A percentile compares a stretch with the other conserved stretches of the same genome.
Evolutionary conservation across 2,329 filamentous ascomycete species (phyloP).

Genomic region (Cladosporium halotolerans): DNA sequence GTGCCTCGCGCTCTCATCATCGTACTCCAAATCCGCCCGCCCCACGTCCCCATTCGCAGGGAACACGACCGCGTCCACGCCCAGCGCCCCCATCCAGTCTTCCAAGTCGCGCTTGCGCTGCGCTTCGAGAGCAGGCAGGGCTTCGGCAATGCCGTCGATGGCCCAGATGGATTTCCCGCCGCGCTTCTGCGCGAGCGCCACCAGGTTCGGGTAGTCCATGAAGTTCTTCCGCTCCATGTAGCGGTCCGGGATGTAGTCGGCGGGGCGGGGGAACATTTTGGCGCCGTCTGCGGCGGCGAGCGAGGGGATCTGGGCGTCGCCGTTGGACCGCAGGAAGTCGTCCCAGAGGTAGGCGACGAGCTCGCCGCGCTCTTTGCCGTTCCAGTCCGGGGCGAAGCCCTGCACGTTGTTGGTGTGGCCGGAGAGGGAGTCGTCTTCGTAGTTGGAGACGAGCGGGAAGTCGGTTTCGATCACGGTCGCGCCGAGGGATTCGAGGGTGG

Average conservation of each 20-base stretch:
- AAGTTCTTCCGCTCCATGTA: constrained; percentile 36
- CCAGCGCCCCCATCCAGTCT: constrained; percentile 42
- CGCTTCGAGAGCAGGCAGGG: constrained; percentile 42
- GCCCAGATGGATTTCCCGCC: constrained; percentile 34
- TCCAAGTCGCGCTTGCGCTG: constrained; percentile 47
- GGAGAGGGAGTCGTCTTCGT: constrained; percentile 36
- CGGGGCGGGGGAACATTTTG: constrained; percentile 34
- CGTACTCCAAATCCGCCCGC: constrained; percentile 41
- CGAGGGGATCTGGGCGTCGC: constrained; percentile 33
- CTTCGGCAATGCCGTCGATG: constrained; percentile 37
- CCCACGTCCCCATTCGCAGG: constrained; percentile 49
- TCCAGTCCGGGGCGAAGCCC: constrained; percentile 42
- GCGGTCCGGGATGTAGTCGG: constrained; percentile 32
- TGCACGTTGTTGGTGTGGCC: constrained; percentile 36
- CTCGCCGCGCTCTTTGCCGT: constrained; percentile 41
- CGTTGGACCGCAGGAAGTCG: constrained; percentile 42
- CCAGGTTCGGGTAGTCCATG: constrained; percentile 34
- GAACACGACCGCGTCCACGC: constrained; percentile 44
- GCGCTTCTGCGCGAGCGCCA: constrained; percentile 24
- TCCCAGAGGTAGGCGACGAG: constrained; percentile 49
- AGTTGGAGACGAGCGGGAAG: constrained; percentile 42
- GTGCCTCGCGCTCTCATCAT: constrained; percentile 29
- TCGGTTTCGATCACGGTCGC: constrained; percentile 40
- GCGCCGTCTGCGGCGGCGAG: constrained; percentile 37
- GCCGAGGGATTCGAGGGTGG: constrained; percentile 36